Conservation (phyloP, 495 filamentous ascomycete genomes). For the Penicillium fimorum region DNA sequence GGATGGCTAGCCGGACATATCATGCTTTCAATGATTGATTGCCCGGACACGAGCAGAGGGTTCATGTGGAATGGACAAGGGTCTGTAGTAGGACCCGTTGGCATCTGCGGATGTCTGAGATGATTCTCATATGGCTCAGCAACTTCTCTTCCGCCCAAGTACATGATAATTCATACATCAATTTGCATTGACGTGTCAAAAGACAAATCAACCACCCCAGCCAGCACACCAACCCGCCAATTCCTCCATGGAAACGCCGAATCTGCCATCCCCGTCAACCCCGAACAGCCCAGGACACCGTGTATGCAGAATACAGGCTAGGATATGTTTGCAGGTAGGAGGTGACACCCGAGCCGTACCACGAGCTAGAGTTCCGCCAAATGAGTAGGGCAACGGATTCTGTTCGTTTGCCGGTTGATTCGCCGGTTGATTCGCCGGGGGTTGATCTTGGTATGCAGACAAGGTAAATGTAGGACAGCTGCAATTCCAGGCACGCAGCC, state of each 20-base stretch:
- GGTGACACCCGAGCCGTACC: conserved; percentile 31
- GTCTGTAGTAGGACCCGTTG: not conserved
- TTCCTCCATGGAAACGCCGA: conserved; percentile 57
- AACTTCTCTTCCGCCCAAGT: not conserved
- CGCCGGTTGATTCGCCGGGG: conserved; percentile 10
- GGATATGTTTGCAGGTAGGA: conserved; percentile 84
- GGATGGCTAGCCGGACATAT: not conserved
- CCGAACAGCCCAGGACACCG: conserved; percentile 58
- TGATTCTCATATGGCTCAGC: not conserved
- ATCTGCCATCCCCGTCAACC: conserved; percentile 53
- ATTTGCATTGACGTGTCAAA: not conserved
- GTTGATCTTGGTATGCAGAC: conserved; percentile 54
- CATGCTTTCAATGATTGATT: not conserved
- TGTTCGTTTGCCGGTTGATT: conserved; percentile 11
- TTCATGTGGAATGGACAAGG: not conserved
- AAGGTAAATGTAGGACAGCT: conserved; percentile 82
- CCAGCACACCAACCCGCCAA: conserved; percentile 76
- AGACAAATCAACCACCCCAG: conserved; percentile 43
- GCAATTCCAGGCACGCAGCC: conserved; percentile 80
- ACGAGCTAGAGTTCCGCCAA: conserved; percentile 52
- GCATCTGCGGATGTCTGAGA: not conserved
- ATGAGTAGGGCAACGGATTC: conserved; percentile 30
- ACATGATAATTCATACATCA: not conserved
- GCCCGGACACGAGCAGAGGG: not conserved
- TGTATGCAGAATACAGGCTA: conserved; percentile 79